phyloP scores from a whole-genome alignment of 1,284 basidiomycete genomes.

The Rhodotorula glutinis region DNA sequence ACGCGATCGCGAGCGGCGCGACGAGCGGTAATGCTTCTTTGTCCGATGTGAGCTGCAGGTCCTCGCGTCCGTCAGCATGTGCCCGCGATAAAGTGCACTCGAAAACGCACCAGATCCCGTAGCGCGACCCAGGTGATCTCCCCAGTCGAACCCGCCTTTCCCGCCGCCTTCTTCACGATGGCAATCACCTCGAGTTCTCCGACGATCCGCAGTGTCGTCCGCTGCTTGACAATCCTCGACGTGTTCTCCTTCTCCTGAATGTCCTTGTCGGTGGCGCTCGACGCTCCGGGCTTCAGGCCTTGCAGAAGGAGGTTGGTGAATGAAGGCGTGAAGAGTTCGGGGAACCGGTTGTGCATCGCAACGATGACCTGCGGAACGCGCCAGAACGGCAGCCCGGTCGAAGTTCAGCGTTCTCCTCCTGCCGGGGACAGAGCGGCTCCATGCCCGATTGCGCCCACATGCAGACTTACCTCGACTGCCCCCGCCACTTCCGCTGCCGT shows the following conservation, averaged over 20 bases:
- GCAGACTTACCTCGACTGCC: conserved; percentile 72
- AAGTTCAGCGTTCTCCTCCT: too few species aligned
- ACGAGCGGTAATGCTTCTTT: conserved; percentile 42
- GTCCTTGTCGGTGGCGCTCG: conserved; percentile 59
- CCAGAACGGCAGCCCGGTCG: too few species aligned
- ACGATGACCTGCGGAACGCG: conserved; percentile 68
- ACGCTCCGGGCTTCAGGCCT: conserved; percentile 61
- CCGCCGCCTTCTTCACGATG: conserved; percentile 48
- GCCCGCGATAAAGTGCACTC: too few species aligned
- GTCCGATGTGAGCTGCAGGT: conserved; percentile 41
- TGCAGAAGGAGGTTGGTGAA: conserved; percentile 64
- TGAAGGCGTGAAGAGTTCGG: conserved; percentile 69
- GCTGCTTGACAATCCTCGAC: conserved; percentile 72
- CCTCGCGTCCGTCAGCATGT: neutral
- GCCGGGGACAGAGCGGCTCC: too few species aligned
- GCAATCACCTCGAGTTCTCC: conserved; percentile 87
- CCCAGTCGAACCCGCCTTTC: neutral
- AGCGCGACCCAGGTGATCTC: conserved; percentile 47
- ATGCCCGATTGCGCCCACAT: too few species aligned
- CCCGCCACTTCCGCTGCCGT: conserved; percentile 85
- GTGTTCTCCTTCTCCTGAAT: conserved; percentile 92
- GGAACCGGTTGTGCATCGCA: conserved; percentile 82
- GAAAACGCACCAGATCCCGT: conserved; percentile 63
- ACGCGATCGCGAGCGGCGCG: conserved; percentile 41
- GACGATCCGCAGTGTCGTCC: conserved; percentile 78